phyloP scores from a whole-genome alignment of 2,329 filamentous ascomycete genomes.

The Aspergillus aculeatus region DNA sequence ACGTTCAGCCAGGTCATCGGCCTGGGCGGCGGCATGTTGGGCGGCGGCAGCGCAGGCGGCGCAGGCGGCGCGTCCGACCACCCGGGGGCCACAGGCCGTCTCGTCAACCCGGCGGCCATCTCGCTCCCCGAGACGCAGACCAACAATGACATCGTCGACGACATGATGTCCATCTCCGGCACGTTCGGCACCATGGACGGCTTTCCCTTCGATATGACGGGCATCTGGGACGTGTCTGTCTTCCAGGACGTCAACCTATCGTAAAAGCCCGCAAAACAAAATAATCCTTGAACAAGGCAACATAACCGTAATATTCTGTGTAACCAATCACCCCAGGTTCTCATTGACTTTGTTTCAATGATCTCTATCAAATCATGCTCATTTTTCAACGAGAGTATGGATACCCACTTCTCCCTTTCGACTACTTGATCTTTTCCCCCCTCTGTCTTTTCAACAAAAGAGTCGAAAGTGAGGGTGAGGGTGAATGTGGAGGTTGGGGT shows the following conservation, averaged over 20 bases:
- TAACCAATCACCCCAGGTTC: too few relatives aligned
- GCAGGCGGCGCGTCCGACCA: conserved; percentile 23
- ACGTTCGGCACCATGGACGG: conserved; percentile 48
- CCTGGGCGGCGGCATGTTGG: too few relatives aligned
- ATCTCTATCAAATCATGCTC: not conserved
- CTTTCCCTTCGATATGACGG: conserved; percentile 48
- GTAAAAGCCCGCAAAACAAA: not conserved
- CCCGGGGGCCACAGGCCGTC: conserved; percentile 33
- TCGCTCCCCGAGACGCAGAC: conserved; percentile 45
- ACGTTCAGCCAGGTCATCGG: conserved; percentile 1
- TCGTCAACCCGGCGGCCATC: conserved; percentile 41
- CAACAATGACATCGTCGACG: conserved; percentile 47
- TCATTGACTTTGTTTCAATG: too few relatives aligned
- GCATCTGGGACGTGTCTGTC: conserved; percentile 47
- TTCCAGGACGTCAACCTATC: conserved; percentile 41
- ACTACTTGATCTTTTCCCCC: not conserved
- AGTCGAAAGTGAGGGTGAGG: not conserved
- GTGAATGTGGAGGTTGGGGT: too few relatives aligned
- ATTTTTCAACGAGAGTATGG: not conserved
- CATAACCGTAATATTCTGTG: too few relatives aligned
- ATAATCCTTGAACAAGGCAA: too few relatives aligned
- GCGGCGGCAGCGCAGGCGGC: conserved; percentile 15
- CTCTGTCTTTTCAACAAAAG: not conserved
- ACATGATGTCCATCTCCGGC: conserved; percentile 49
- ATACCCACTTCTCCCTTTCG: not conserved